A percentile compares a stretch with the other conserved stretches of the same genome.
These are phyloP conservation scores for Tephrocybe sp. DNA, from an alignment of 768 basidiomycete genomes.

Conservation along the genomic window DNA sequence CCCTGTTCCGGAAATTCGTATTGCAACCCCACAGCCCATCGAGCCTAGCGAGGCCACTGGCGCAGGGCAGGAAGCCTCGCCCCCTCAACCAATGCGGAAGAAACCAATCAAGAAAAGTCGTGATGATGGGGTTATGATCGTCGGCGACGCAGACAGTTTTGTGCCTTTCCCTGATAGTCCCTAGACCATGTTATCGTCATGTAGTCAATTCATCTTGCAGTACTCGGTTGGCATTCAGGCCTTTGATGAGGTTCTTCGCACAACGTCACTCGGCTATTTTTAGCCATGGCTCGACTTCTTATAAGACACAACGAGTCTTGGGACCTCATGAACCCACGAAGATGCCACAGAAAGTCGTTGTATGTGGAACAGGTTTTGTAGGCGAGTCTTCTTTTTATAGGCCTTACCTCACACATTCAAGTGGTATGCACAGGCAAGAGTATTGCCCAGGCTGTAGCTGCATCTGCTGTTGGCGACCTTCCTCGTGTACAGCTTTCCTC, in stretches of 20 bases:
- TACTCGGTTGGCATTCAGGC: too few species aligned
- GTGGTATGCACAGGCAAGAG: slow-evolving; percentile 47
- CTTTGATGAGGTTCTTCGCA: too few species aligned
- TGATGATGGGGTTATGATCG: slow-evolving; percentile 35
- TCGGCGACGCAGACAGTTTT: slow-evolving; percentile 36
- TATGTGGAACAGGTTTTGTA: slow-evolving; percentile 62
- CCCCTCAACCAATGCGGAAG: slow-evolving; percentile 11
- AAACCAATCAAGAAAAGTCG: slow-evolving; percentile 23
- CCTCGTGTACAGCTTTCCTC: slow-evolving; percentile 60
- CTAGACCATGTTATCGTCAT: slow-evolving; percentile 7
- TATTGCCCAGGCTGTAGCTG: slow-evolving; percentile 54
- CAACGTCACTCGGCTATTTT: background rate
- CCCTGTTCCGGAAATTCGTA: slow-evolving; percentile 67
- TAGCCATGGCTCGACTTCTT: background rate
- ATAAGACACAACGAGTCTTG: background rate
- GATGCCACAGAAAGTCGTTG: slow-evolving; percentile 37
- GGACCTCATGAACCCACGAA: background rate
- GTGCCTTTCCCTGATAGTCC: slow-evolving; percentile 20
- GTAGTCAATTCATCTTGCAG: background rate
- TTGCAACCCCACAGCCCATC: slow-evolving; percentile 33
- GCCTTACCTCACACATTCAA: background rate
- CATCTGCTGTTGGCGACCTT: slow-evolving; percentile 21
- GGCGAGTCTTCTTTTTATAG: slow-evolving; percentile 34
- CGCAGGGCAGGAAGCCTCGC: slow-evolving; percentile 15
- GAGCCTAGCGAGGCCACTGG: slow-evolving; percentile 13